Base-by-base conservation (phyloP, 163 green algal genomes). In the Prototheca stagnorum region DNA sequence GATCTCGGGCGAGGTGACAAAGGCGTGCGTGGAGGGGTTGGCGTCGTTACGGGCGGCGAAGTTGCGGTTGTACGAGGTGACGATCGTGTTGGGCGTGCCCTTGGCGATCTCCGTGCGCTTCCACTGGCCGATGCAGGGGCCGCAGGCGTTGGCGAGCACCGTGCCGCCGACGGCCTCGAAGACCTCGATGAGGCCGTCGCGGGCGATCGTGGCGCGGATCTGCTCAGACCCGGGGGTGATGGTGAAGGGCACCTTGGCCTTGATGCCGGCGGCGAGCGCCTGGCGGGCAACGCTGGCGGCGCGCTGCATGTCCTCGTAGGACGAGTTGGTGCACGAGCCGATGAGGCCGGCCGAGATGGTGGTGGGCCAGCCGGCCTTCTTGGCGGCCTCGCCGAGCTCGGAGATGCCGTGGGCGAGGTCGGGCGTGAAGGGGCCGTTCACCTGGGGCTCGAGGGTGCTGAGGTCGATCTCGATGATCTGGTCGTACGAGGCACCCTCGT, bases 51-150 rank as follows among this genome's bases (percentile, higher is more conserved):
- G 78, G 5, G 79, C 81, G 1, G 82, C 81, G 77, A 94, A 95
- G 71, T 95, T 95, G 51, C 83, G 71, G 81, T 95, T 95, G 80
- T 88, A 95, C 23, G 75, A 89, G n/a, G 81, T 91, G 49, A 95
- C 75, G 62, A 95, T 95, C 33, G 70, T 85, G 79, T 95, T 95
- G 46, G 77, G 56, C 61, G 86, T 77, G 49, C 82, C 72, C 75
- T 91, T 92, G 33, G 72, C 59, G 35, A 94, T 70, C 56, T 94
- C 84, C 9, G 80, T 93, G 54, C 85, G 79, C 73, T 90, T 91
- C 85, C 85, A 95, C 72, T 95, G 85, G 16, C 85, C 85, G 48
- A 95, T 95, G 78, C 85, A 95, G 36, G 85, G 85, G 17, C 85
- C 85, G 67, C 85, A 95, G 23, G 79, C 77, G 67, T 95, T 95